A percentile compares a stretch with the other conserved stretches of the same genome.
phyloP scores from a whole-genome alignment of 2,329 filamentous ascomycete species.

The Xylaria arbuscula region DNA sequence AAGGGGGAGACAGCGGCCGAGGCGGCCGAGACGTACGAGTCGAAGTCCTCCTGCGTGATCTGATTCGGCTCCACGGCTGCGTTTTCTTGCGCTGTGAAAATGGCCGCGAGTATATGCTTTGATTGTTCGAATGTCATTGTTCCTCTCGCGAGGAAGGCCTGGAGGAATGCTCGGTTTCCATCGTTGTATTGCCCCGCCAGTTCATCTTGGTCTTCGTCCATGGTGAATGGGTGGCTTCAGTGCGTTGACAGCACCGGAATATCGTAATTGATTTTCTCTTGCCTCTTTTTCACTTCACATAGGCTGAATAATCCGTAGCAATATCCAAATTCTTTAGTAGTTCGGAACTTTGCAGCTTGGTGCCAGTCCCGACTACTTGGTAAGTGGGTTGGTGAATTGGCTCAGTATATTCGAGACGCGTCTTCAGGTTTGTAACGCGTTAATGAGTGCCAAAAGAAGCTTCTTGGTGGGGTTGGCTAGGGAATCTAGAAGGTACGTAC shows the following conservation, averaged over 20 bases:
- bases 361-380: neutral
- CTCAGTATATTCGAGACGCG: constrained; percentile 9
- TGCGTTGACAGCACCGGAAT: neutral
- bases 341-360: neutral
- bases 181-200: constrained; percentile 61
- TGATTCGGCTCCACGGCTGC: constrained; percentile 62
- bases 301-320: neutral
- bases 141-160: constrained; percentile 84
- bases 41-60: constrained; percentile 75
- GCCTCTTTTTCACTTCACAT: neutral
- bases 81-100: constrained; percentile 68
- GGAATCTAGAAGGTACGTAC: too few species aligned
- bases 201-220: constrained; percentile 50
- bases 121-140: constrained; percentile 80
- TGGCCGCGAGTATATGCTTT: constrained; percentile 78
- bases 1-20: constrained; percentile 80
- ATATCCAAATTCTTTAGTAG: too few species aligned
- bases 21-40: constrained; percentile 74
- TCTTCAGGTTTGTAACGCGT: constrained; percentile 14
- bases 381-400: neutral
- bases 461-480: neutral
- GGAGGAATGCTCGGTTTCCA: constrained; percentile 87
- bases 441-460: constrained; percentile 22
- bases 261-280: neutral
- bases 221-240: neutral